Base-by-base conservation (phyloP, 768 basidiomycete species). In the Dioszegia aurantiaca region DNA sequence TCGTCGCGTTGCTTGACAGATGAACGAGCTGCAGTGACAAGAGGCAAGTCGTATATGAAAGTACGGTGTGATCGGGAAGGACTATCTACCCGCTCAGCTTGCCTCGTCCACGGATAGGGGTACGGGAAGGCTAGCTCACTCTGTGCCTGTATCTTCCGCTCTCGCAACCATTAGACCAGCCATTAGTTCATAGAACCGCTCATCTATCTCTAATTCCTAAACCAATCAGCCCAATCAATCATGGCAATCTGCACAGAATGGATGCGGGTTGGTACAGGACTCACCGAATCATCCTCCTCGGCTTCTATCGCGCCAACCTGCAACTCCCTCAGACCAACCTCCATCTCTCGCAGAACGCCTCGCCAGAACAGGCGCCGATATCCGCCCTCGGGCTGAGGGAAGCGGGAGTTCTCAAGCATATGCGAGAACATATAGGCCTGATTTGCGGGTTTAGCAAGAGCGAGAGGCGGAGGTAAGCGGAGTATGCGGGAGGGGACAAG, bases 11-110 rank as follows among this genome's bases (percentile, higher is more conserved):
- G 40, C 23, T 17, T 24, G 11, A 28, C 19, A 30, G 23, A 4
- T 19, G 30, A 14, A 3, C 27, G n/a, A 28, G 24, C 12, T 17
- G 27, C 5, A 47, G 46, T 12, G n/a, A n/a, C n/a, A n/a, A n/a
- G n/a, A n/a, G 70, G 64, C 5, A 39, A 6, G 33, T 63, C 39
- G 60, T 73, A 76, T 9, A 76, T 65, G 56, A 74, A 74, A 0
- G 73, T 73, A 43, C 73, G 65, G 56, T 65, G 70, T 6, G 71
- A 72, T 27, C 68, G 56, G 31, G 58, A 24, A 31, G 48, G 57
- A 31, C 48, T 58, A 51, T 10, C 30, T 37, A 37, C 12, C n/a
- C n/a, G 31, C 44, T 46, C 56, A 47, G 56, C 31, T 17, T 24
- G 4, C 23, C 16, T 24, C 27, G n/a, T n/a, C 16, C 41, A 23